Conservation (phyloP, 2,329 filamentous ascomycete species). For the Byssoonygena ceratinophila region DNA sequence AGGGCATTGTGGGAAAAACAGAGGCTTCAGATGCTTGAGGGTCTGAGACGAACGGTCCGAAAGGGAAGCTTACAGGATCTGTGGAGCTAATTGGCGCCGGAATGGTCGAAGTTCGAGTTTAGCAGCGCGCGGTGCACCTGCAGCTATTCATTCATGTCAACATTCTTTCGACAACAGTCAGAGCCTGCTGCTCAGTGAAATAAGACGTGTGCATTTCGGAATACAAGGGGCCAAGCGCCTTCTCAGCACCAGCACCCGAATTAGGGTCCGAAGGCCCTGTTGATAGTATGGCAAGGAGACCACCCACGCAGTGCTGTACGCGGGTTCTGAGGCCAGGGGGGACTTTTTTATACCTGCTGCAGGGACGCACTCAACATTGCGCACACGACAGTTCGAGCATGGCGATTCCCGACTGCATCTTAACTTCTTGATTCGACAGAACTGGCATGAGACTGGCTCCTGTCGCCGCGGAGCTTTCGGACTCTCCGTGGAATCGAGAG, state of each 20-base stretch:
- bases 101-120: not conserved
- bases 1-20: not conserved
- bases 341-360: not conserved
- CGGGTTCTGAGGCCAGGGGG: too few species aligned
- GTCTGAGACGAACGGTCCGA: not conserved
- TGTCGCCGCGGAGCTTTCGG: slow-evolving; percentile 4
- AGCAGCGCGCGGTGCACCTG: not conserved
- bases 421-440: slow-evolving; percentile 38
- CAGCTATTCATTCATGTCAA: not conserved
- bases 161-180: not conserved
- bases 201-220: too few species aligned
- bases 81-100: not conserved
- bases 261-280: too few species aligned
- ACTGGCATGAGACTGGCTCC: slow-evolving; percentile 32
- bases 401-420: slow-evolving; percentile 46
- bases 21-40: not conserved
- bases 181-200: too few species aligned
- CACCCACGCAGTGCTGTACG: too few species aligned
- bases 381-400: slow-evolving; percentile 38
- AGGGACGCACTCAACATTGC: slow-evolving; percentile 1
- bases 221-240: too few species aligned
- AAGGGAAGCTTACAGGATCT: not conserved
- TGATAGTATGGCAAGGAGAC: too few species aligned
- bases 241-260: too few species aligned
- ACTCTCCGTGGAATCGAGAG: slow-evolving; percentile 1